Conservation (phyloP, 23 red algal species). For the Cyanidiococcus yangmingshanensis region DNA sequence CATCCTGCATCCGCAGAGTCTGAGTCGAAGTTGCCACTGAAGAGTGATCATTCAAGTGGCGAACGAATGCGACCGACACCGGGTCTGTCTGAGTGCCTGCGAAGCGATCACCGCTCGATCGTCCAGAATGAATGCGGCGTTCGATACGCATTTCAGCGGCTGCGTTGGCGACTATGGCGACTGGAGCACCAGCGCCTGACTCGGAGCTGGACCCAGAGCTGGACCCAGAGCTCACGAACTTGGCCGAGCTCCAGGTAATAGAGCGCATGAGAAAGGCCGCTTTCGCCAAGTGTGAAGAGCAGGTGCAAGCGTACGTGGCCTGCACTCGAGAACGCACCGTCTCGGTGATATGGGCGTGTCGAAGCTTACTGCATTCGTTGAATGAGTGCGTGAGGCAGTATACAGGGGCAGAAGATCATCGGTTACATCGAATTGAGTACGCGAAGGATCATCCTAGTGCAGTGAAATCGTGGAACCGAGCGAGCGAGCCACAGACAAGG, state of each 20-base stretch:
- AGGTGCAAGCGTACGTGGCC: neutral
- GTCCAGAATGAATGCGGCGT: neutral
- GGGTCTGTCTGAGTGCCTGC: neutral
- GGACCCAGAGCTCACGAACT: neutral
- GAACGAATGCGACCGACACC: too few species aligned
- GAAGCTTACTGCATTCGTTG: neutral
- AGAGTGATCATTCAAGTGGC: too few species aligned
- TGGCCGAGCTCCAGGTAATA: neutral
- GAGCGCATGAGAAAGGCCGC: conserved; percentile 5
- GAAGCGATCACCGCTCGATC: neutral
- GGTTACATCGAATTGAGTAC: neutral
- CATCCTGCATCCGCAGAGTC: too few species aligned
- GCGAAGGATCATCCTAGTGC: neutral
- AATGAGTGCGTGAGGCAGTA: conserved; percentile 12
- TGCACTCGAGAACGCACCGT: neutral
- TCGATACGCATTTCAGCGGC: neutral
- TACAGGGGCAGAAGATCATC: neutral
- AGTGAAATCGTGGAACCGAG: neutral
- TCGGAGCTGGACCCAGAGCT: neutral
- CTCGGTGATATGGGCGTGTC: conserved; percentile 10
- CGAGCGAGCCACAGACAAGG: neutral
- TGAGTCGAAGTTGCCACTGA: too few species aligned
- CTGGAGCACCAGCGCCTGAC: neutral
- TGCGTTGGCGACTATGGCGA: neutral
- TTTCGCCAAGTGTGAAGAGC: neutral